Evolutionary conservation across 768 basidiomycete species (phyloP).

Genomic region (Pleurotus tuoliensis): DNA sequence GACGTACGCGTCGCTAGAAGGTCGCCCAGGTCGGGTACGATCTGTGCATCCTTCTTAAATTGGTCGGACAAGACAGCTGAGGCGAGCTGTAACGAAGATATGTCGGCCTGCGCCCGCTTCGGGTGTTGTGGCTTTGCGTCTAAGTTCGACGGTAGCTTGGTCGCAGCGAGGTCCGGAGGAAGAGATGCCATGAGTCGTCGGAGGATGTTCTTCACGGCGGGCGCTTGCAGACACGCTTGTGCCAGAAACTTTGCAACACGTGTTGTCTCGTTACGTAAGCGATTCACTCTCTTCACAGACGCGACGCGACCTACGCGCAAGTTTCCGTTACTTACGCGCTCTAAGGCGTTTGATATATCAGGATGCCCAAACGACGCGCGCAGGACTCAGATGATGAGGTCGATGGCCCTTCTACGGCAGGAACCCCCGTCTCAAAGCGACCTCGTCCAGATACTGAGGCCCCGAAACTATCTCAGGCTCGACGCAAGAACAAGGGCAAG

Average conservation of each 20-base stretch:
- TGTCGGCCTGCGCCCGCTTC: conserved; percentile 45
- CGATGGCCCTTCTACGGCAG: conserved; percentile 18
- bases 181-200: conserved; percentile 8
- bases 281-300: too few species aligned
- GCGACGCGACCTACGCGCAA: too few species aligned
- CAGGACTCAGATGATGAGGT: conserved; percentile 43
- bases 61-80: conserved; percentile 65
- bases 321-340: too few species aligned
- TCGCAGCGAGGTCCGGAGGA: conserved; percentile 1
- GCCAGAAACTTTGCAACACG: too few species aligned
- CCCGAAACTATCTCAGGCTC: conserved; percentile 16
- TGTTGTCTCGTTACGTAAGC: too few species aligned
- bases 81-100: conserved; percentile 60
- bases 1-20: conserved; percentile 56
- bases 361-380: conserved; percentile 57
- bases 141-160: not conserved
- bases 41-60: conserved; percentile 67
- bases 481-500: conserved; percentile 28
- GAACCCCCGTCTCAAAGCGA: conserved; percentile 26
- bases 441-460: conserved; percentile 26
- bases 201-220: too few species aligned
- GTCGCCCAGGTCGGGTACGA: conserved; percentile 74
- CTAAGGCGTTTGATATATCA: not conserved
- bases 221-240: too few species aligned
- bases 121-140: conserved; percentile 12